Base-by-base conservation (phyloP, 1,284 basidiomycete genomes). In the Trichosporon ovoides region DNA sequence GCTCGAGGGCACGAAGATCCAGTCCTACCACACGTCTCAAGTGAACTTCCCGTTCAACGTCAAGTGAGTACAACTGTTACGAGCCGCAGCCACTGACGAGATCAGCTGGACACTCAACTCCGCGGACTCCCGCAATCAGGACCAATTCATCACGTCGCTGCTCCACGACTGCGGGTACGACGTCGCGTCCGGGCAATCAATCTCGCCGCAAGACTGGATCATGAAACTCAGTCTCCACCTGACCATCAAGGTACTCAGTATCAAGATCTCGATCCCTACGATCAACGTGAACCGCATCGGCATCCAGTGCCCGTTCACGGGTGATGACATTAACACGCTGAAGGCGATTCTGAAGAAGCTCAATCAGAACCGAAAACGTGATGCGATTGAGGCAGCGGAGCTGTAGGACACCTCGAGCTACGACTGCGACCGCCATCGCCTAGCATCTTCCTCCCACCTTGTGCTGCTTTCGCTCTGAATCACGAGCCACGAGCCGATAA, bases 1-100 rank as follows among this genome's bases (percentile, higher is more conserved):
- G 18, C 67, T 84, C 52, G 79, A 80, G 34, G 80, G 86, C 67
- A 77, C 91, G 60, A 81, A 83, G 37, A 87, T 96, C 72, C 70
- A 79, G 7, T 81, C 86, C 11, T 80, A 87, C 69, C 77, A 81
- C 3, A 81, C 83, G 65, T 90, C 86, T 3, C 87, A 85, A 56
- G 85, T 93, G 77, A 83, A 84, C 0, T 90, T 96, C 79, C 91
- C 91, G 1, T 87, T 94, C 74, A 72, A 81, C 3, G 80, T 96
- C 56, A 80, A 82, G 73, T 73, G 53, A 63, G 72, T 68, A 24
- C 22, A 3, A 7, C 4, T 2, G 13, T 9, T 22, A 18, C 7
- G 13, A 13, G 28, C 28, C 19, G n/a, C 3, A 7, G 7, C 50
- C 12, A n/a, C 43, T 48, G 24, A 48, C 43, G n/a, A 6, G 5